These are phyloP conservation scores for Cardamine resedifolia DNA, from an alignment of 345 rosid species.

Conservation along the genomic window DNA sequence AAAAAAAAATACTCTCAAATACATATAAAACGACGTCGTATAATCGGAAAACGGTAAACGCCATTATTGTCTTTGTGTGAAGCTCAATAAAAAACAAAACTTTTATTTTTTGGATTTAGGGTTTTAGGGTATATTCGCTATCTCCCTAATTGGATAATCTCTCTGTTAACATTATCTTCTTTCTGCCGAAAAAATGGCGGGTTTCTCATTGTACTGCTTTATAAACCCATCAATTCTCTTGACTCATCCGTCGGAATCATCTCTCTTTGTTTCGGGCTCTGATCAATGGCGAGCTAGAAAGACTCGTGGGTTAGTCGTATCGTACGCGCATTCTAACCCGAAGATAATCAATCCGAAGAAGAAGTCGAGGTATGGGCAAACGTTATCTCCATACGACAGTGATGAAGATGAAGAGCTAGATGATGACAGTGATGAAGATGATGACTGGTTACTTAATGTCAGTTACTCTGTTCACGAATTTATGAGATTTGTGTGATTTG, in stretches of 20 bases:
- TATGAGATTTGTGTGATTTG: slow-evolving; percentile 7
- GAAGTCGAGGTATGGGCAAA: slow-evolving; percentile 61
- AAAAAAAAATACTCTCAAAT: no score
- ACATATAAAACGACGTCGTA: slow-evolving; percentile 15
- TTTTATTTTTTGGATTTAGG: slow-evolving; percentile 27
- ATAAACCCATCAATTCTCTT: slow-evolving; percentile 35
- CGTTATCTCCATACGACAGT: slow-evolving; percentile 48
- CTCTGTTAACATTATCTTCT: slow-evolving; percentile 23
- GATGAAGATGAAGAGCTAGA: slow-evolving; percentile 45
- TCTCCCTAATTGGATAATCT: slow-evolving; percentile 18
- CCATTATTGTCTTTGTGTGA: slow-evolving; percentile 16
- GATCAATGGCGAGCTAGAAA: slow-evolving; percentile 17
- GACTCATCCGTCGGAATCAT: slow-evolving; percentile 19
- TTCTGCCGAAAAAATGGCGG: slow-evolving; percentile 43
- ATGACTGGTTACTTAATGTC: slow-evolving; percentile 58
- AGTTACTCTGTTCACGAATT: slow-evolving; percentile 27
- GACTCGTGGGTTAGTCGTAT: slow-evolving; percentile 45
- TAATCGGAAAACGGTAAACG: not conserved
- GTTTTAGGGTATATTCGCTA: slow-evolving; percentile 51
- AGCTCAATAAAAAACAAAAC: not conserved
- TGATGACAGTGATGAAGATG: slow-evolving; percentile 42
- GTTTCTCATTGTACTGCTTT: slow-evolving; percentile 41
- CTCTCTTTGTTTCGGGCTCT: slow-evolving; percentile 25
- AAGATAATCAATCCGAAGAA: slow-evolving; percentile 72
- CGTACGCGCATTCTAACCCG: slow-evolving; percentile 69